A percentile compares a stretch with the other conserved stretches of the same genome.
Conservation (phyloP, 78 protist genomes). For the Dictyostelium purpureum region DNA sequence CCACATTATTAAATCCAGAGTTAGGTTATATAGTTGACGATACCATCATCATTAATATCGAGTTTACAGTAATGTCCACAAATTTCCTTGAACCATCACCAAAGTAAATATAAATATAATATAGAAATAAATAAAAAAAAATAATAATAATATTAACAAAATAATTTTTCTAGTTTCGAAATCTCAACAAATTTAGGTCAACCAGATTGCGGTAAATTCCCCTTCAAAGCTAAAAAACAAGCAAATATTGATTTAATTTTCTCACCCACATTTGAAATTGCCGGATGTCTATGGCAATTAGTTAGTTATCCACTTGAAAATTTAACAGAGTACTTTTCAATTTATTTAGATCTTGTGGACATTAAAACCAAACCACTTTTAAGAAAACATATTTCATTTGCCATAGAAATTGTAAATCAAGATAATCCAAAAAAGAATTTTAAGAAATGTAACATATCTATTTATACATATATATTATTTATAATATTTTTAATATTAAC, state of each 20-base stretch:
- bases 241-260: slow-evolving; percentile 61
- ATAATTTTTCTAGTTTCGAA: slow-evolving; percentile 27
- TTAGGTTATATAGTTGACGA: slow-evolving; percentile 69
- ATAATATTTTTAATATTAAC: background rate
- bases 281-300: slow-evolving; percentile 68
- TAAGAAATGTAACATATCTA: slow-evolving; percentile 25
- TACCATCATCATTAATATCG: slow-evolving; percentile 64
- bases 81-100: slow-evolving; percentile 46
- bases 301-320: slow-evolving; percentile 76
- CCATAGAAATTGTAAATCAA: slow-evolving; percentile 75
- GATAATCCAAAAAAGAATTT: slow-evolving; percentile 61
- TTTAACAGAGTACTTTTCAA: slow-evolving; percentile 71
- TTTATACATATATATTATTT: background rate
- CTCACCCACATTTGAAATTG: slow-evolving; percentile 64
- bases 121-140: background rate
- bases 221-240: slow-evolving; percentile 57
- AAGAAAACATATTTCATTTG: slow-evolving; percentile 73
- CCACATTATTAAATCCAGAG: slow-evolving; percentile 41
- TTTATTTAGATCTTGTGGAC: slow-evolving; percentile 69
- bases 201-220: slow-evolving; percentile 65
- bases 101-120: slow-evolving; percentile 35
- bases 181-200: slow-evolving; percentile 54
- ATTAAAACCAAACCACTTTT: slow-evolving; percentile 70
- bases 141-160: background rate
- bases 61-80: slow-evolving; percentile 77